Percentiles rank a stretch among this genome's conserved stretches.
These are phyloP conservation scores for Yamadazyma trypodendri DNA, from an alignment of 1,139 yeast genomes.

Conservation along the genomic window DNA sequence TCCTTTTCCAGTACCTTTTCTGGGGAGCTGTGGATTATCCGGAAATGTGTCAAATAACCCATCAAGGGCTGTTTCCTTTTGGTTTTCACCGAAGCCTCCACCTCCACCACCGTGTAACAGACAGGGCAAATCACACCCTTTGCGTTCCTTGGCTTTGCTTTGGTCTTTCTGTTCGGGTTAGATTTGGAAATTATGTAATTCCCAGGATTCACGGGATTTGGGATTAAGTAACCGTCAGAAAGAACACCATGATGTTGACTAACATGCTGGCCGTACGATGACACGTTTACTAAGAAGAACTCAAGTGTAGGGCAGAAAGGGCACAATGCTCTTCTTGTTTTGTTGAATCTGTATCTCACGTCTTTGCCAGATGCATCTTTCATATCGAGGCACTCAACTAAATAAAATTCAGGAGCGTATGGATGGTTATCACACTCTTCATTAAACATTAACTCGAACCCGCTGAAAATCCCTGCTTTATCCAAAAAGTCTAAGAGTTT, in stretches of 20 bases:
- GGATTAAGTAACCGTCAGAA: slow-evolving; percentile 25
- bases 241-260: slow-evolving; percentile 33
- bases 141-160: slow-evolving; percentile 3
- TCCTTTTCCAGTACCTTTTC: background rate
- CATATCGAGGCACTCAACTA: slow-evolving; percentile 3
- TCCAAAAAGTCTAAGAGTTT: background rate
- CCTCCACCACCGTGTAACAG: slow-evolving; percentile 2
- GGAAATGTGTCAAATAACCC: slow-evolving; percentile 4
- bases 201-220: slow-evolving; percentile 20
- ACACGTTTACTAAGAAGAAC: slow-evolving; percentile 31
- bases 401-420: slow-evolving; percentile 10
- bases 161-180: slow-evolving; percentile 2
- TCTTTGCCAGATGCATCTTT: background rate
- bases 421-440: slow-evolving; percentile 5
- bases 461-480: background rate
- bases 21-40: slow-evolving; percentile 2
- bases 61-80: slow-evolving; percentile 3
- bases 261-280: slow-evolving; percentile 36
- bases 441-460: slow-evolving; percentile 3
- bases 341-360: slow-evolving; percentile 12
- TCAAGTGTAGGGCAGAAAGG: slow-evolving; percentile 29
- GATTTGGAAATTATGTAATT: slow-evolving; percentile 1
- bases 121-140: slow-evolving; percentile 5
- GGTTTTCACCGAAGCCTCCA: slow-evolving; percentile 4
- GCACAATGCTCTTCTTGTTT: slow-evolving; percentile 33